Base-by-base conservation (phyloP, 2,329 filamentous ascomycete species). In the Cladosporium sphaerospermum region DNA sequence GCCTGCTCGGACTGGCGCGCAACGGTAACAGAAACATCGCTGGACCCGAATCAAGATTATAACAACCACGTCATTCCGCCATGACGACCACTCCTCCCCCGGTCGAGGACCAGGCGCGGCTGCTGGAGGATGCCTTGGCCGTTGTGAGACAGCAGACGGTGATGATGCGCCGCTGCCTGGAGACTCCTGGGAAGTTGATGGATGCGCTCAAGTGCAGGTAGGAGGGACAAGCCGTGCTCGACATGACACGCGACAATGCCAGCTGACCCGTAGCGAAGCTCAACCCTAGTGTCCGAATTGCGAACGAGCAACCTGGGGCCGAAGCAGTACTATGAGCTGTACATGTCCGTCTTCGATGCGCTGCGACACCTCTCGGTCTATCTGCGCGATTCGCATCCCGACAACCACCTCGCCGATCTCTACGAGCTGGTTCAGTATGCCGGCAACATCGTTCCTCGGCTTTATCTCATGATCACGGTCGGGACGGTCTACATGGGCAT, bases 151-250 rank as follows among this genome's bases (percentile, higher is more conserved):
- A 97, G 75, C 95, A 99, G 81, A 93, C 92, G 55, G 83, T 85
- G 67, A 81, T 96, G 70, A 99, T 99, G 93, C 90, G 92, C 76
- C 92, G 95, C 77, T 97, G 91, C 67, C 81, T 99, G 57, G 95
- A 99, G 70, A 95, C 89, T 9, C 91, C 93, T 6, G 92, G 93
- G 60, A 99, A 99, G 81, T 84, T 99, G 61, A 99, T 99, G 93
- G 93, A 99, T 78, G 93, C 93, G 65, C 82, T 99, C 66, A 99
- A 99, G 77, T 97, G 92, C 88, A 96, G 91, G 93, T 97, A 81
- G 65, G 86, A 28, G 23, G 31, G 42, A 51, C 45, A 37, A 10
- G n/a, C 13, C 11, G 2, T 13, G 54, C n/a, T 54, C 33, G 45
- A 28, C 49, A 54, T 55, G 63, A 60, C 62, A 64, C 55, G 66